phyloP scores from a whole-genome alignment of 345 rosid species.

The Populus tremula region DNA sequence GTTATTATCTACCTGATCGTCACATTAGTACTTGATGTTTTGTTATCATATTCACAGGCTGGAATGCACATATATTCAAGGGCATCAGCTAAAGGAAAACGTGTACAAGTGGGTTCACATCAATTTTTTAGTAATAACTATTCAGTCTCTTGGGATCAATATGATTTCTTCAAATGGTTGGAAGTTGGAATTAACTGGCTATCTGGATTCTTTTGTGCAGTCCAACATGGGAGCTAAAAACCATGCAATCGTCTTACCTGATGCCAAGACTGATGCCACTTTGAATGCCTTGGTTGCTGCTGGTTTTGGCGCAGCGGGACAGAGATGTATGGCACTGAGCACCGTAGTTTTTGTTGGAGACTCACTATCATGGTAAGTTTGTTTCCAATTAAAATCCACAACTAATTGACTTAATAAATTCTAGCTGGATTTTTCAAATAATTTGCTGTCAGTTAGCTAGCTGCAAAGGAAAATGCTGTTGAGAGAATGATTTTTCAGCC shows the following conservation, averaged over 20 bases:
- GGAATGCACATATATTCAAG: constrained; percentile 95
- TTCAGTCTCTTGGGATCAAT: neutral
- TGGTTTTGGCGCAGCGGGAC: constrained; percentile 99
- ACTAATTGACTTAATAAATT: neutral
- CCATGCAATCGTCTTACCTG: constrained; percentile 84
- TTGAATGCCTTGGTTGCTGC: constrained; percentile 87
- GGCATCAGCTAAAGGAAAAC: constrained; percentile 91
- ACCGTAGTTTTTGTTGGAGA: constrained; percentile 83
- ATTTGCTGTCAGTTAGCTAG: neutral
- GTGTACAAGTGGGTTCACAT: constrained; percentile 68
- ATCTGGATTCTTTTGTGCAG: constrained; percentile 37
- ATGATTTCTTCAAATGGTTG: neutral
- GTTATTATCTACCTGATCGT: neutral
- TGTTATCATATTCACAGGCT: constrained; percentile 47
- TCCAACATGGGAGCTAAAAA: constrained; percentile 99
- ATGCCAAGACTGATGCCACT: constrained; percentile 75
- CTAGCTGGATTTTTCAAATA: neutral
- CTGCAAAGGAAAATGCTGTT: neutral
- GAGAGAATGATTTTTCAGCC: neutral
- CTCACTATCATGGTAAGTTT: constrained; percentile 65
- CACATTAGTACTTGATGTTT: constrained; percentile 18
- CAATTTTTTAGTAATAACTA: neutral
- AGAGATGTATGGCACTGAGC: constrained; percentile 98
- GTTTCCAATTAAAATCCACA: neutral
- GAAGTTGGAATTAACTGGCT: constrained; percentile 17